Conservation (phyloP, 192 early-diverging fungal species). For the Glomus cerebriforme region DNA sequence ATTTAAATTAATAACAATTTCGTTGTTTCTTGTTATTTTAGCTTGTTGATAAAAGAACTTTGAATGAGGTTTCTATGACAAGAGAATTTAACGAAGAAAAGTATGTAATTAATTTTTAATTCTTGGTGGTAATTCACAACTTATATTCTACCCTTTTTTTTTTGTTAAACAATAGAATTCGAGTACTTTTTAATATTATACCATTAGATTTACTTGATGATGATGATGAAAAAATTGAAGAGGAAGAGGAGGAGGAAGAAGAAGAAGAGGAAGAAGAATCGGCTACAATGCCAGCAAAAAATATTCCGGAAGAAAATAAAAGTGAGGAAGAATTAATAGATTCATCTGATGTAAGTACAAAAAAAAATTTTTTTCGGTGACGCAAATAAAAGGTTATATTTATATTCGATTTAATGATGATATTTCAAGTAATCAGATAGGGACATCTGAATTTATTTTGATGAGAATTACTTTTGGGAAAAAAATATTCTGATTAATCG, state of each 20-base stretch:
- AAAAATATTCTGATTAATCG: background rate
- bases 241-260: background rate
- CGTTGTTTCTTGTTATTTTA: background rate
- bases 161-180: background rate
- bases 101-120: background rate
- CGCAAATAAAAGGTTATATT: background rate
- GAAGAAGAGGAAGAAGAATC: too few species aligned
- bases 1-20: too few species aligned
- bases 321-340: background rate
- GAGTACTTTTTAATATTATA: background rate
- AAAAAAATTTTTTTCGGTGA: background rate
- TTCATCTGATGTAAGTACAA: background rate
- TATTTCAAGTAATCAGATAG: background rate
- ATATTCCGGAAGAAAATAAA: background rate
- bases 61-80: background rate
- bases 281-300: too few species aligned
- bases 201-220: background rate
- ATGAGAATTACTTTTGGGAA: background rate
- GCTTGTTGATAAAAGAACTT: background rate
- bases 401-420: background rate
- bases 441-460: background rate
- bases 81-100: background rate
- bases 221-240: background rate
- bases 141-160: background rate
- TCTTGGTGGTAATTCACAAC: too few species aligned